Evolutionary conservation across 768 basidiomycete species (phyloP).

Genomic region (Fibroporia radiculosa): DNA sequence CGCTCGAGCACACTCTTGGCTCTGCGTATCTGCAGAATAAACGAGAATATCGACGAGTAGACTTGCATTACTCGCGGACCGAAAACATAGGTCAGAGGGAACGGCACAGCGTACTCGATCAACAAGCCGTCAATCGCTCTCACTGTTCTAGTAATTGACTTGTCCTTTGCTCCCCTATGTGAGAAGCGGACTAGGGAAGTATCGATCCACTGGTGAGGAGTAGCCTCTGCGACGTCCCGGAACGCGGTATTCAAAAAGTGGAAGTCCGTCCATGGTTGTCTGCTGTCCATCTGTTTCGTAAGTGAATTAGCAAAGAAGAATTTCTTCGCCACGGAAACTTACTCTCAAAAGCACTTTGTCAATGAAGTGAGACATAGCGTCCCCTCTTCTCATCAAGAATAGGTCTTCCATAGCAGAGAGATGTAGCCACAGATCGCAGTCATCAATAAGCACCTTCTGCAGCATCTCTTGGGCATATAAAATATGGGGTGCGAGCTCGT

Average conservation of each 20-base stretch:
- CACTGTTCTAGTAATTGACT: constrained; percentile 44
- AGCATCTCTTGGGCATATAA: constrained; percentile 42
- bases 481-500: constrained; percentile 53
- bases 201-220: constrained; percentile 49
- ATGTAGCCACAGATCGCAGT: constrained; percentile 61
- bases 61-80: constrained; percentile 43
- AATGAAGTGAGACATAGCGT: constrained; percentile 65
- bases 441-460: constrained; percentile 51
- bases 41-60: constrained; percentile 63
- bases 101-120: constrained; percentile 77
- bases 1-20: constrained; percentile 67
- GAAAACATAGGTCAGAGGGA: constrained; percentile 76
- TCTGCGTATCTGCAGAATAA: constrained; percentile 65
- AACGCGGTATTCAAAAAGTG: constrained; percentile 81
- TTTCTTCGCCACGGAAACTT: constrained; percentile 4
- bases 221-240: constrained; percentile 51
- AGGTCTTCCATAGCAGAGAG: constrained; percentile 58
- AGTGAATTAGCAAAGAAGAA: neutral
- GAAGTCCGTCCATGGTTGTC: constrained; percentile 68
- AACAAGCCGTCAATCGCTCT: constrained; percentile 57
- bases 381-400: constrained; percentile 72
- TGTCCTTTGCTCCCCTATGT: constrained; percentile 45
- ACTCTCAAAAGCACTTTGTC: constrained; percentile 74
- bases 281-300: constrained; percentile 57
- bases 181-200: constrained; percentile 65